Evolutionary conservation across 305 asterid genomes (phyloP), one percentile per base, ranked within the genome.

Genomic region (Fraxinus angustifolia): DNA sequence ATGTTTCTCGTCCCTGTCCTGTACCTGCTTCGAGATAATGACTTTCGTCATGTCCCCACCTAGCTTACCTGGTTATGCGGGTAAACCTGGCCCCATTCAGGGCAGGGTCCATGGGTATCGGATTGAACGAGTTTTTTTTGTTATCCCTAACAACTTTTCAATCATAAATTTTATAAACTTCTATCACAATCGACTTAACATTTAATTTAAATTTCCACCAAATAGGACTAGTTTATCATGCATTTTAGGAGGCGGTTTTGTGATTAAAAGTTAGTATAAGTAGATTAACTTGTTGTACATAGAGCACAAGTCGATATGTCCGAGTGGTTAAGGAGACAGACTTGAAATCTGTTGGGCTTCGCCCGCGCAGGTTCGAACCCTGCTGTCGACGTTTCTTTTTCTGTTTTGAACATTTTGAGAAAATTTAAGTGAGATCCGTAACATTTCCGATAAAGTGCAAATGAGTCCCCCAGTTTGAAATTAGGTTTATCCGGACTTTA

Each of bases 281-380:
- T 50, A 14, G 14, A 48, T 3, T 48, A 48, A 48, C 6, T 12
- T 48, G 17, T n/a, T 0, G 1, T 0, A 0, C 6, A 0, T 11
- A 14, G 14, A 50, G 0, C 8, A 1, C 0, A n/a, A 53, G 97
- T 91, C 91, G 91, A 91, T 91, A 91, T 92, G 97, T 92, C 97
- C 97, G 97, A 94, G 98, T 92, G 93, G 98, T 92, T 89, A 92
- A 92, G 97, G 95, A 90, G 96, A 91, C 92, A 90, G 97, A 92
- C 97, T 91, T 90, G 93, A 94, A 93, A 92, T 92, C 97, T 91
- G 93, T 91, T 92, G 97, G 97, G 95, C 94, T 92, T 53, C 85
- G 97, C 92, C 97, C 95, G 95, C 93, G 97, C 95, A 91, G 97
- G 95, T 91, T 92, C 94, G 95, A 91, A 88, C 94, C 95, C 97